Evolutionary conservation across 768 basidiomycete species (phyloP), one percentile per base, ranked within the genome.

Genomic region (Suillus fuscotomentosus): DNA sequence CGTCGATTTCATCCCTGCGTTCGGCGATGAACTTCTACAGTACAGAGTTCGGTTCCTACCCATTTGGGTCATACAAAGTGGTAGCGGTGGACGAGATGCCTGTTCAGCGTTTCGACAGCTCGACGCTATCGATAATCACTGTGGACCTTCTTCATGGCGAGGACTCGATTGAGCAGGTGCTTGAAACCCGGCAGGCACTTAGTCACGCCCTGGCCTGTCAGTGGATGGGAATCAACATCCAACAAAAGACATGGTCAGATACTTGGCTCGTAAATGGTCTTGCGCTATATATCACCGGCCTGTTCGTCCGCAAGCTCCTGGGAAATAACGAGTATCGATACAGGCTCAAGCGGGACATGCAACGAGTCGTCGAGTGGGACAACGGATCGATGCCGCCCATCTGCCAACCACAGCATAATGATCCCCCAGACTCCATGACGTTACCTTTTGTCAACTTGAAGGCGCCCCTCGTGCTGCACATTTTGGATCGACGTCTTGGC

Each of bases 271-370:
- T 96, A 63, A 95, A 97, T 70, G 97, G 96, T 1, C 80, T 99
- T 54, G 90, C 94, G 10, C 82, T 95, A 17, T 95, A 98, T 73
- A 91, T 99, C 72, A 91, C 92, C 6, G 90, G 91, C 11, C 83
- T 95, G 48, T 98, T 93, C 79, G 79, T 96, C 70, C 86, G 89
- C 64, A 92, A 91, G 76, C 80, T 95, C 15, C 82, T 98, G 63
- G 97, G 97, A 45, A 97, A 91, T 76, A 99, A 99, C 80, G 97
- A 99, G 74, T 99, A 97, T 71, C 86, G 97, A 6, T 98, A 94
- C 76, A 84, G 94, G 63, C 77, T 99, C 71, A 96, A 96, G 81
- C 95, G 95, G 75, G 97, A 99, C 73, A 97, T 98, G 87, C 89
- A 94, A 69, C 90, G 95, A 22, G 91, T 97, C 60, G 82, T 95